Conservation (phyloP, 805 yeast genomes). For the Saccharomyces jurei region DNA sequence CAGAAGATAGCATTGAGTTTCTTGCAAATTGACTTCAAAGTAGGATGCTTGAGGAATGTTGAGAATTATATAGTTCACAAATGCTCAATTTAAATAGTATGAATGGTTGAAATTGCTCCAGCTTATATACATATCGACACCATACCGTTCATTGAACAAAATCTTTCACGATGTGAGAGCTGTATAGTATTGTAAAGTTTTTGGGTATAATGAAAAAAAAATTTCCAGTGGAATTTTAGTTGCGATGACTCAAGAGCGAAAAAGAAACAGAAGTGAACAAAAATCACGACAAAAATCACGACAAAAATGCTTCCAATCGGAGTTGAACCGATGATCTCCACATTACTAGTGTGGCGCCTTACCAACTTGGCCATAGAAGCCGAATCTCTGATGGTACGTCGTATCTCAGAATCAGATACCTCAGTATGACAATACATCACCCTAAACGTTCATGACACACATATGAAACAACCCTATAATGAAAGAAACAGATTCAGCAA, state of each 20-base stretch:
- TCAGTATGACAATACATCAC: too few relatives aligned
- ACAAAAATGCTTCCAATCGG: slow-evolving; percentile 58
- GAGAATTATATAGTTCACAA: not conserved
- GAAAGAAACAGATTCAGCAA: too few relatives aligned
- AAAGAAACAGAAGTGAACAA: slow-evolving; percentile 20
- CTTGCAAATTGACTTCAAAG: not conserved
- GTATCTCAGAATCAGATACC: too few relatives aligned
- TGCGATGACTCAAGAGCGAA: not conserved
- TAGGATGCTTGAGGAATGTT: not conserved
- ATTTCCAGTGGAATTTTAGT: slow-evolving; percentile 9
- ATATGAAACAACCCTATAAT: too few relatives aligned
- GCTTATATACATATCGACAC: not conserved
- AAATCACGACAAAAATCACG: too few relatives aligned
- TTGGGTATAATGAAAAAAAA: not conserved
- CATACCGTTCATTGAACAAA: not conserved
- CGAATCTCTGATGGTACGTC: too few relatives aligned
- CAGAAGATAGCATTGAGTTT: slow-evolving; percentile 18
- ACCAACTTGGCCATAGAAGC: slow-evolving; percentile 64
- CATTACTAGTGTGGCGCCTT: slow-evolving; percentile 88
- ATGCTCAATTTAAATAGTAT: not conserved
- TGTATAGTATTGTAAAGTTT: not conserved
- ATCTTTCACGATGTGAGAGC: not conserved
- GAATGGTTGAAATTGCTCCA: not conserved
- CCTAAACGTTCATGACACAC: too few relatives aligned
- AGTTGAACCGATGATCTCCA: slow-evolving; percentile 77